Base-by-base conservation (phyloP, 2,329 filamentous ascomycete genomes). In the Thermochaetoides dissita region DNA sequence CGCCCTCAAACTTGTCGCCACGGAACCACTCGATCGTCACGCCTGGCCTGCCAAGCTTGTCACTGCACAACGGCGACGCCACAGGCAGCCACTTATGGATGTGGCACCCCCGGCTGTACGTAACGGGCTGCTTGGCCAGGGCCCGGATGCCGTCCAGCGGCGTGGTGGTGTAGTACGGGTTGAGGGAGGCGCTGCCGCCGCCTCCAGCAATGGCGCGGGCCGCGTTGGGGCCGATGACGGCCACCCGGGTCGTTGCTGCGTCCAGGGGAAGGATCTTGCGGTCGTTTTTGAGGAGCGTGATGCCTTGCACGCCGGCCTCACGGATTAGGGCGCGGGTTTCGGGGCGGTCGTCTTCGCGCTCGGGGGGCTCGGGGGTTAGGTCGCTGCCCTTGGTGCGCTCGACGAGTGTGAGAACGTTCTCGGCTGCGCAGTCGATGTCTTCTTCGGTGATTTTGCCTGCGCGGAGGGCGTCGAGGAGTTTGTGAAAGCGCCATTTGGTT, bases 151-250 rank as follows among this genome's bases (percentile, higher is more conserved):
- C 79, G 36, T 79, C 75, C 39, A 77, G 66, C 0, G 79, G 79
- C 8, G 78, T 65, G 2, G 75, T 78, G 49, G 67, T 76, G 57
- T 82, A 82, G 57, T 82, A 81, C 0, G 79, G 76, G 54, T 81
- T 81, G 38, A 82, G 60, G 48, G 74, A 79, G 11, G 79, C 78
- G 52, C 77, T 81, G 39, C 79, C 78, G 34, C 78, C 78, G 39
- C 79, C 78, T 10, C 73, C 74, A n/a, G 74, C 76, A 48, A 82
- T 79, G 0, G 77, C 72, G 42, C 76, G 64, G 55, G 80, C 79
- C 12, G 76, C 76, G 47, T 82, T 81, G 1, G 77, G 77, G 0
- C 78, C 78, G 40, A 82, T 80, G 45, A 81, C 67, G 3, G 77
- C 78, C 43, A 82, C 68, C 54, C 69, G 79, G 43, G 67, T 68